These are phyloP conservation scores for Erodium maritimum DNA, from an alignment of 345 rosid species.

Conservation along the genomic window DNA sequence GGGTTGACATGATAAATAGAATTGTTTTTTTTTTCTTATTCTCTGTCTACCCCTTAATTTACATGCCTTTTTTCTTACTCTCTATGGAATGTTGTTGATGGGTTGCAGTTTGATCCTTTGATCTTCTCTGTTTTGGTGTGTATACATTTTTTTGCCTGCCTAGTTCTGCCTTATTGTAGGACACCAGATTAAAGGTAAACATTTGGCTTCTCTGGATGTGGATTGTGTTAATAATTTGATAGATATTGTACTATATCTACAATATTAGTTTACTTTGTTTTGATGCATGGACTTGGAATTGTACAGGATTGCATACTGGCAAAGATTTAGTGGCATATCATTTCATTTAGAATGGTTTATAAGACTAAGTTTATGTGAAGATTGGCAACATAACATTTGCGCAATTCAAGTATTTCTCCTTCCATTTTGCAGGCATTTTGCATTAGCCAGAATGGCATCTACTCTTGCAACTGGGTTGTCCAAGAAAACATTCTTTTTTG, in stretches of 20 bases:
- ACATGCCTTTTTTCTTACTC: not conserved
- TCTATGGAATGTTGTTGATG: not conserved
- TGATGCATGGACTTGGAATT: not conserved
- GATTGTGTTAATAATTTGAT: too few relatives aligned
- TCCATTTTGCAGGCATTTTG: constrained; percentile 23
- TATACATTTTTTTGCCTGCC: too few relatives aligned
- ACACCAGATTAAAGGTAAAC: not conserved
- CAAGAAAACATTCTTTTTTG: constrained; percentile 31
- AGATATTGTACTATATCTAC: not conserved
- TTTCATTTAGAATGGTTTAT: not conserved
- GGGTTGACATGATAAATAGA: not conserved
- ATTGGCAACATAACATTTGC: too few relatives aligned
- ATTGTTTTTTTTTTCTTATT: too few relatives aligned
- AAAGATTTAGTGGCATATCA: not conserved
- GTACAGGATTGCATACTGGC: not conserved
- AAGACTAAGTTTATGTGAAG: not conserved
- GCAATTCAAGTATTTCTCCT: not conserved
- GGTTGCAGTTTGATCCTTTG: not conserved
- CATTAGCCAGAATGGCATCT: constrained; percentile 40
- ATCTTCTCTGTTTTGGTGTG: not conserved
- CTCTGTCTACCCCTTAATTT: too few relatives aligned
- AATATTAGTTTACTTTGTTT: not conserved
- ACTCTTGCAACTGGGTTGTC: constrained; percentile 45
- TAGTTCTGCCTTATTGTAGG: too few relatives aligned
- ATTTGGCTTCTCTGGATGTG: not conserved